Evolutionary conservation across 129 eudicot genomes (phyloP).

Genomic region (Flaveria trinervia): DNA sequence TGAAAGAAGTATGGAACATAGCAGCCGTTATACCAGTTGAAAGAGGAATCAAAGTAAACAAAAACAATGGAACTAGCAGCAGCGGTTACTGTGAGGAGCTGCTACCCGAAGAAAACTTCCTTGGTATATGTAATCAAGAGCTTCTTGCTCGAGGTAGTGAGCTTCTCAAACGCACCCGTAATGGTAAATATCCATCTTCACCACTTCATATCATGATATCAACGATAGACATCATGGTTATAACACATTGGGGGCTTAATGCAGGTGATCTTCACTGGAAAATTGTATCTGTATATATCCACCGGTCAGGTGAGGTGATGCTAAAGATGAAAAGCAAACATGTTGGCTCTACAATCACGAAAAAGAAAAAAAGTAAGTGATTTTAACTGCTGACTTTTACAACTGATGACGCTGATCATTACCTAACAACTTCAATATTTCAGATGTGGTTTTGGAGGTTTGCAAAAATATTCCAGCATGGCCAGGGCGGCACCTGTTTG

Average conservation of each 20-base stretch:
- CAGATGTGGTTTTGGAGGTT: slow-evolving; percentile 90
- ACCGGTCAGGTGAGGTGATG: slow-evolving; percentile 82
- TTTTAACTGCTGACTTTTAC: not conserved
- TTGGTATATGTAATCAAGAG: slow-evolving; percentile 77
- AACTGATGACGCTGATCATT: not conserved
- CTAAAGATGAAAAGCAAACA: slow-evolving; percentile 98
- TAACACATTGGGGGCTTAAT: not conserved
- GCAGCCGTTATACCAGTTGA: slow-evolving; percentile 90
- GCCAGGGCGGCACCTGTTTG: slow-evolving; percentile 88
- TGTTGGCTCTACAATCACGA: slow-evolving; percentile 82
- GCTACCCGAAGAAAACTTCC: slow-evolving; percentile 73
- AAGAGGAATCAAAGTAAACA: slow-evolving; percentile 56
- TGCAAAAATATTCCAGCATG: slow-evolving; percentile 79
- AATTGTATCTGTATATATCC: slow-evolving; percentile 85
- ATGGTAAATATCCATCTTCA: slow-evolving; percentile 47
- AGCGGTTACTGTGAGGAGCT: slow-evolving; percentile 53
- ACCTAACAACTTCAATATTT: slow-evolving; percentile 9
- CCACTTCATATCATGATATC: not conserved
- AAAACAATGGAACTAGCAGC: slow-evolving; percentile 31
- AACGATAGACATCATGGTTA: not conserved
- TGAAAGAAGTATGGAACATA: slow-evolving; percentile 92
- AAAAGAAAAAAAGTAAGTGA: slow-evolving; percentile 86
- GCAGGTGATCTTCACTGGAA: slow-evolving; percentile 98
- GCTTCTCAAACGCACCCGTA: slow-evolving; percentile 95
- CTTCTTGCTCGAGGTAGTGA: slow-evolving; percentile 87